A percentile compares a stretch with the other conserved stretches of the same genome.
These are phyloP conservation scores for Penicillium frequentans DNA, from an alignment of 2,329 filamentous ascomycete species.

Conservation along the genomic window DNA sequence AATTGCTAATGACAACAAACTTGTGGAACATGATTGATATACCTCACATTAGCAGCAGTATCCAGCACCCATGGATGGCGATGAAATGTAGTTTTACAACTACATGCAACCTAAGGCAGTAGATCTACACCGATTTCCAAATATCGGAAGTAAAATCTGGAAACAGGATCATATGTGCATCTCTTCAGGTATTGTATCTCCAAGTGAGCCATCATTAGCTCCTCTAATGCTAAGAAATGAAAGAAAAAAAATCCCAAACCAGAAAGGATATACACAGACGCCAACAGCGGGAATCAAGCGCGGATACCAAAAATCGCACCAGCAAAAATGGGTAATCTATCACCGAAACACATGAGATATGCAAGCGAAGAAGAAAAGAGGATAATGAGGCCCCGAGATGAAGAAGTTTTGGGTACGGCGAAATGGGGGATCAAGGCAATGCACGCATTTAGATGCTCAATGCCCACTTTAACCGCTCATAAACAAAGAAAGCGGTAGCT, in stretches of 20 bases:
- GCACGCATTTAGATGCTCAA: constrained; percentile 62
- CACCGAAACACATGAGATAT: constrained; percentile 8
- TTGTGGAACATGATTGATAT: no score
- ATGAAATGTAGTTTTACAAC: no score
- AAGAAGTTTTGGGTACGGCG: not conserved
- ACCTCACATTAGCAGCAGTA: no score
- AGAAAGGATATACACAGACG: constrained; percentile 17
- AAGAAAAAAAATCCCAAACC: not conserved
- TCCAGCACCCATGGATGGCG: no score
- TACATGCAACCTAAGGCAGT: no score
- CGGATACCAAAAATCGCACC: constrained; percentile 6
- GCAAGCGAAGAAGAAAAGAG: constrained; percentile 2
- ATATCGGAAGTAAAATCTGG: not conserved
- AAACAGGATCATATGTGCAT: constrained; percentile 5
- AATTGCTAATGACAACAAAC: no score
- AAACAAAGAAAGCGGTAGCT: constrained; percentile 70
- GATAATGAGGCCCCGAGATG: not conserved
- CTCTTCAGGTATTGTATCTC: constrained; percentile 8
- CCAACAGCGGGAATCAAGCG: constrained; percentile 19
- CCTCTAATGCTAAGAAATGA: constrained; percentile 12
- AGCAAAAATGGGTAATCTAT: constrained; percentile 5
- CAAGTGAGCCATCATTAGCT: constrained; percentile 11
- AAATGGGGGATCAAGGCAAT: not conserved
- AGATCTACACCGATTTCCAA: not conserved
- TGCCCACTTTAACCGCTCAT: constrained; percentile 63